Conservation (phyloP, 331 rosid genomes). For the Pyracantha coccinea region DNA sequence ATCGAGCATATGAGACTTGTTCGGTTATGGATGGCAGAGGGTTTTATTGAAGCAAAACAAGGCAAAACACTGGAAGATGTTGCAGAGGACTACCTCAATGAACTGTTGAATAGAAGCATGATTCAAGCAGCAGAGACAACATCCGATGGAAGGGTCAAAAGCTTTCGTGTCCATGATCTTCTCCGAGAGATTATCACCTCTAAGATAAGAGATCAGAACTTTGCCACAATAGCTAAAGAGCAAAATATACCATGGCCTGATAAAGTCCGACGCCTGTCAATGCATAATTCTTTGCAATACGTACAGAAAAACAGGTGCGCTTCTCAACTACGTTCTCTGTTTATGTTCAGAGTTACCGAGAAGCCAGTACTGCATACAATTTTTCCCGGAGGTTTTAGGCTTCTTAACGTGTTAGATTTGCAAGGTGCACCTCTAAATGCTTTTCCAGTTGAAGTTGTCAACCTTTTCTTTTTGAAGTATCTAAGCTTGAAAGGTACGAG, state of each 20-base stretch:
- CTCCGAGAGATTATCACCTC: neutral
- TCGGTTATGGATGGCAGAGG: conserved; percentile 24
- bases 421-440: neutral
- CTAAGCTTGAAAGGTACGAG: conserved; percentile 13
- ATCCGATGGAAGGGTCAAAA: conserved; percentile 1
- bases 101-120: conserved; percentile 15
- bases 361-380: neutral
- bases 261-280: conserved; percentile 5
- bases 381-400: neutral
- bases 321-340: conserved; percentile 9
- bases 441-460: conserved; percentile 1
- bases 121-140: conserved; percentile 1
- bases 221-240: neutral
- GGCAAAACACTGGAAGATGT: conserved; percentile 15
- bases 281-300: neutral
- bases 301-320: neutral
- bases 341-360: neutral
- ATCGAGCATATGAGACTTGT: conserved; percentile 11
- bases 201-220: neutral
- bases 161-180: conserved; percentile 11
- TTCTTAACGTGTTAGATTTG: conserved; percentile 12
- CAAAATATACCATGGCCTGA: neutral
- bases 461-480: conserved; percentile 7
- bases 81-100: conserved; percentile 12
- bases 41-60: conserved; percentile 10